Evolutionary conservation across 2,329 filamentous ascomycete species (phyloP), one percentile per base, ranked within the genome.

Genomic region (Phialophora chinensis): DNA sequence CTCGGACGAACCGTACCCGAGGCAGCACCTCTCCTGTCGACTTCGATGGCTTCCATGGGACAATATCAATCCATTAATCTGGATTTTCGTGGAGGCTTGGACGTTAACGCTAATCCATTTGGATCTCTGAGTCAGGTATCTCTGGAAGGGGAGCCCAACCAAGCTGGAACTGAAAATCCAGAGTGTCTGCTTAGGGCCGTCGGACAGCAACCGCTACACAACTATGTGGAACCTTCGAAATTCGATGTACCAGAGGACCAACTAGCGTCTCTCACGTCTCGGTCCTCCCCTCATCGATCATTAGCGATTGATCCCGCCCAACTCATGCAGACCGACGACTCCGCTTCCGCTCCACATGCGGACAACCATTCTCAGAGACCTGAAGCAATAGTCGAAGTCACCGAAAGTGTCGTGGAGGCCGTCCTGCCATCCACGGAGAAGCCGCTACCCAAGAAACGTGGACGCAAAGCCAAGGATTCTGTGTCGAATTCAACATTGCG

Each of bases 81-180:
- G 35, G 66, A 72, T 58, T 72, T 66, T 53, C 66, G 71, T 33
- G 68, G 68, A 25, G 71, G 67, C 1, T 33, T 71, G 8, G 63
- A 71, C 31, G 55, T 69, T 33, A 67, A 62, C 58, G 33, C 66
- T 17, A 73, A 73, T 50, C 72, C 71, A 2, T 73, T 73, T 49
- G 72, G 72, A 27, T 57, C 63, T 0, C n/a, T 67, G n/a, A 71
- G 63, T 47, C 72, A 73, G 49, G 55, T 64, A 2, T 71, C 69
- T 23, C n/a, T 66, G 20, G 62, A 60, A 52, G 68, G 66, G 17
- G 66, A 69, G 6, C 38, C 38, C 2, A 62, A 66, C 29, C 53
- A 53, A 20, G 55, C 54, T 12, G 55, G 59, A 60, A 57, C 57
- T 11, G 65, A 64, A 44, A 33, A 60, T 17, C 20, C 44, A 25